Conservation (phyloP, 2,329 filamentous ascomycete species). For the Aspergillus japonicus region DNA sequence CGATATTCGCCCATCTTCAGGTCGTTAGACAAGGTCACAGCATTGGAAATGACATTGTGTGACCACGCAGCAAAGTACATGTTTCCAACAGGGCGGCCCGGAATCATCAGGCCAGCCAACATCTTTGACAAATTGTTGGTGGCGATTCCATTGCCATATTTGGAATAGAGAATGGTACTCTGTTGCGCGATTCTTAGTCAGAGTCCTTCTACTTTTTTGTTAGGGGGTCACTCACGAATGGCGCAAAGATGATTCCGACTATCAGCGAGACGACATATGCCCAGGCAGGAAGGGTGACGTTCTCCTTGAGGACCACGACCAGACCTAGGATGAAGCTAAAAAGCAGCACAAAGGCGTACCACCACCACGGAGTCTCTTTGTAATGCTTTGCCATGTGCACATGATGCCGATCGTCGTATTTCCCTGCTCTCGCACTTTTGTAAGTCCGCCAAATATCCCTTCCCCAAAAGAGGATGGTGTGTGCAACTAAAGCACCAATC, state of each 20-base stretch:
- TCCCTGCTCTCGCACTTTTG: conserved; percentile 20
- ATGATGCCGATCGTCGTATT: conserved; percentile 24
- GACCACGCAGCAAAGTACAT: conserved; percentile 32
- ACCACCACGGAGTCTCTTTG: conserved; percentile 43
- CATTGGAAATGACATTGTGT: conserved; percentile 27
- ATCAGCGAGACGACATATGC: conserved; percentile 49
- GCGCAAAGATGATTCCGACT: conserved; percentile 48
- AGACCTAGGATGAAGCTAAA: conserved; percentile 50
- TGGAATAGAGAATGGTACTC: conserved; percentile 15
- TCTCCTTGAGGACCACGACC: conserved; percentile 47
- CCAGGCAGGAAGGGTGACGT: conserved; percentile 51
- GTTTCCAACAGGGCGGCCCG: conserved; percentile 25
- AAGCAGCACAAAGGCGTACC: conserved; percentile 46
- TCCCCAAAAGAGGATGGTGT: conserved; percentile 26
- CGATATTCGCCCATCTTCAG: conserved; percentile 20
- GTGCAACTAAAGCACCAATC: conserved; percentile 27
- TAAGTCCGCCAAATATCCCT: conserved; percentile 25
- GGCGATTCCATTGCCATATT: conserved; percentile 21
- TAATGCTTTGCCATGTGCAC: conserved; percentile 26
- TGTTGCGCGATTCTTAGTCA: neutral
- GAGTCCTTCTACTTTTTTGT: neutral
- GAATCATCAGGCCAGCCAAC: conserved; percentile 26
- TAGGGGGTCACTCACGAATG: conserved; percentile 34
- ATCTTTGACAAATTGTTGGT: conserved; percentile 30
- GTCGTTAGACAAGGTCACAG: conserved; percentile 25